Conservation (phyloP, 805 yeast species). For the Cyberlindnera suaveolens region DNA sequence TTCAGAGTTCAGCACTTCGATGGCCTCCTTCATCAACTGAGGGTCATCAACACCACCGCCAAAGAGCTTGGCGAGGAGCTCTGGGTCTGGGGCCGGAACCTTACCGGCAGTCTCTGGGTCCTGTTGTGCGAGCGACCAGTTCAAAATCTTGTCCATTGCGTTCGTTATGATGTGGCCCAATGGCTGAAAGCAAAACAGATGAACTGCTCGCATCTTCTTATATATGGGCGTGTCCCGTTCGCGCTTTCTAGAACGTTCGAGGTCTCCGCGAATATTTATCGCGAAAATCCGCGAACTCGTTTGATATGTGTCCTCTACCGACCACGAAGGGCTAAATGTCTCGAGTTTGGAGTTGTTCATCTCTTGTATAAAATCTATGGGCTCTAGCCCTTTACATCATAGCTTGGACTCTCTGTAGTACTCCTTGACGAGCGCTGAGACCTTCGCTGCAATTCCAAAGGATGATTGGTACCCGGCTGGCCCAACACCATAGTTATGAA, state of each 20-base stretch:
- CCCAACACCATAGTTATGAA: slow-evolving; percentile 68
- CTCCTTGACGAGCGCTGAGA: slow-evolving; percentile 30
- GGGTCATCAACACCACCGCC: slow-evolving; percentile 82
- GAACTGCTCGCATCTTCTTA: too few species aligned
- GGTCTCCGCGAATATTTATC: too few species aligned
- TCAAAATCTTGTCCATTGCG: slow-evolving; percentile 79
- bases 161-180: neutral
- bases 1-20: slow-evolving; percentile 50
- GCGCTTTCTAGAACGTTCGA: too few species aligned
- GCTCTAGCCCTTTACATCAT: neutral
- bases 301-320: neutral
- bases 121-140: slow-evolving; percentile 87
- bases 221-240: too few species aligned
- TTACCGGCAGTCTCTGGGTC: slow-evolving; percentile 61
- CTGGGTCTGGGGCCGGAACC: slow-evolving; percentile 74
- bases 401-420: slow-evolving; percentile 21
- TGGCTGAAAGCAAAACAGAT: neutral
- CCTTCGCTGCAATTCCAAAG: slow-evolving; percentile 51
- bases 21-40: slow-evolving; percentile 74
- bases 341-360: too few species aligned
- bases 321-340: too few species aligned
- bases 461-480: slow-evolving; percentile 78
- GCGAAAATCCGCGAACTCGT: neutral
- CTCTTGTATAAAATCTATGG: neutral
- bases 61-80: slow-evolving; percentile 69